Evolutionary conservation across 768 basidiomycete species (phyloP).

Genomic region (Gautieria morchelliformis): DNA sequence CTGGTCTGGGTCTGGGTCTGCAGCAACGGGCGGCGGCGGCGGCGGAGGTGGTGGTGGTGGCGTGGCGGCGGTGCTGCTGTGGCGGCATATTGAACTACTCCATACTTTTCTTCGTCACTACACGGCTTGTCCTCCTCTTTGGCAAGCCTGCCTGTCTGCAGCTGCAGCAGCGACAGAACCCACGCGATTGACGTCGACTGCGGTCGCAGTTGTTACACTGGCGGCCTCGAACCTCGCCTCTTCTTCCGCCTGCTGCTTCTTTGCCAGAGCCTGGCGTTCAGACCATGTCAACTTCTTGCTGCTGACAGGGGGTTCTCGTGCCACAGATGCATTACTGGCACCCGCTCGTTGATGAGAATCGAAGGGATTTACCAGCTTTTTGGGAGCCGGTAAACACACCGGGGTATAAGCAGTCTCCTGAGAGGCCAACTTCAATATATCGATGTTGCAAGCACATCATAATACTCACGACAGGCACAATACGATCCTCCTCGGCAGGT

Average conservation of each 20-base stretch:
- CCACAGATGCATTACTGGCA: not conserved
- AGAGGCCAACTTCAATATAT: not conserved
- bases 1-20: slow-evolving; percentile 20
- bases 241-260: slow-evolving; percentile 78
- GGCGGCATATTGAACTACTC: not conserved
- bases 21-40: slow-evolving; percentile 19
- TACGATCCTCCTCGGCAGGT: slow-evolving; percentile 71
- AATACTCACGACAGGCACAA: slow-evolving; percentile 54
- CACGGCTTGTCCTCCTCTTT: slow-evolving; percentile 1
- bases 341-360: slow-evolving; percentile 13
- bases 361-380: slow-evolving; percentile 81
- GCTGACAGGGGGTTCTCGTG: slow-evolving; percentile 12
- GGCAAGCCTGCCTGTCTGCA: slow-evolving; percentile 7
- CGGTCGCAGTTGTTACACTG: slow-evolving; percentile 31
- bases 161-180: slow-evolving; percentile 33
- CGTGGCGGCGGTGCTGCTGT: slow-evolving; percentile 25
- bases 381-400: slow-evolving; percentile 74
- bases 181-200: slow-evolving; percentile 32
- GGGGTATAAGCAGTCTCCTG: slow-evolving; percentile 81
- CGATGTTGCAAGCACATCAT: not conserved
- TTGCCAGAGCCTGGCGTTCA: slow-evolving; percentile 85
- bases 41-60: too few species aligned
- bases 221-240: slow-evolving; percentile 53
- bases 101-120: not conserved
- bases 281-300: slow-evolving; percentile 89